phyloP scores from a whole-genome alignment of 2,329 filamentous ascomycete genomes.

The Fusarium pseudoanthophilum region DNA sequence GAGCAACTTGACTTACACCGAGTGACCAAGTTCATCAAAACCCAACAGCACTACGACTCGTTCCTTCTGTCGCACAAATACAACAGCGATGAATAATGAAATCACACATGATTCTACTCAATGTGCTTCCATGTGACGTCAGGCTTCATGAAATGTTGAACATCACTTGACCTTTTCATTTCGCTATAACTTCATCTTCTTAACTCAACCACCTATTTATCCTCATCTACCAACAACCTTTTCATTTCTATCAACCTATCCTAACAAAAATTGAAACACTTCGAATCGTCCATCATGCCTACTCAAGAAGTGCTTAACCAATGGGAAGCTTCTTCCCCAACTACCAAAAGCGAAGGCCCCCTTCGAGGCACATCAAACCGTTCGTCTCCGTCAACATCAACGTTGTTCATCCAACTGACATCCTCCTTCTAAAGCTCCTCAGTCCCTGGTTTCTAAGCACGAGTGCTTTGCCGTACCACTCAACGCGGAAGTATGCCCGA shows the following conservation, averaged over 20 bases:
- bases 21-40: background rate
- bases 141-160: background rate
- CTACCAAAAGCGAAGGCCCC: conserved; percentile 36
- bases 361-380: conserved; percentile 23
- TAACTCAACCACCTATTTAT: background rate
- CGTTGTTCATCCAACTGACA: background rate
- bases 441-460: conserved; percentile 43
- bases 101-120: background rate
- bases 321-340: conserved; percentile 23
- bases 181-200: background rate
- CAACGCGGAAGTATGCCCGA: conserved; percentile 3
- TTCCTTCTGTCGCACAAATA: conserved; percentile 12
- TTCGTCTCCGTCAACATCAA: background rate
- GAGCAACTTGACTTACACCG: conserved; percentile 2
- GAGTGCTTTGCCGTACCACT: conserved; percentile 38
- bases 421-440: conserved; percentile 5
- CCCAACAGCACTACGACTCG: background rate
- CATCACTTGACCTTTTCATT: background rate
- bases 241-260: background rate
- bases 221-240: too few species aligned
- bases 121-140: conserved; percentile 10
- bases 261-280: background rate
- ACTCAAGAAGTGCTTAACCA: conserved; percentile 37
- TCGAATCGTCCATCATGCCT: conserved; percentile 19
- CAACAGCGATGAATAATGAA: background rate